phyloP scores from a whole-genome alignment of 2,329 filamentous ascomycete species.

The Xylariaceae sp. region DNA sequence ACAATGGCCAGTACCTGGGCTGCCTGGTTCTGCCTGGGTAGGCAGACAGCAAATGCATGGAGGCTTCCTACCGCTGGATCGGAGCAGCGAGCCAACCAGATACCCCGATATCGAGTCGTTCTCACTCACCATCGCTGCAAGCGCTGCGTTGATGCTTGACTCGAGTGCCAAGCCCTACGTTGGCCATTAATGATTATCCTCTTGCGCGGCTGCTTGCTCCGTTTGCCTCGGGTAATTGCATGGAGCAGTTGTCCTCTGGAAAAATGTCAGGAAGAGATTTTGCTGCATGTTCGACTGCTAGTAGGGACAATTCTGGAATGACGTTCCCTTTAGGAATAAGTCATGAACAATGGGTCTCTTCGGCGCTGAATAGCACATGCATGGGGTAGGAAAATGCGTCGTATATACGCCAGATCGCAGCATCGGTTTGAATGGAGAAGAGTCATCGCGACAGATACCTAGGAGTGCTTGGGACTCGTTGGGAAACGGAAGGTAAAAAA shows the following conservation, averaged over 20 bases:
- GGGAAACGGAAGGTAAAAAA: too few species aligned
- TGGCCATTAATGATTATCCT: background rate
- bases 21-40: too few species aligned
- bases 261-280: background rate
- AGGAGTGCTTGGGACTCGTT: too few species aligned
- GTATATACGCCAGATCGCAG: too few species aligned
- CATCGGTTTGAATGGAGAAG: too few species aligned
- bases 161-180: constrained; percentile 4
- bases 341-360: too few species aligned
- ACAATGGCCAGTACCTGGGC: background rate
- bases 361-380: too few species aligned
- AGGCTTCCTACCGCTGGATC: constrained; percentile 23
- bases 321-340: background rate
- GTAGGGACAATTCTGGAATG: background rate
- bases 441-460: too few species aligned
- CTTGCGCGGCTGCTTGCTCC: constrained; percentile 21
- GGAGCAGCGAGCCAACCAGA: constrained; percentile 9
- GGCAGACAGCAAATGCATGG: constrained; percentile 16
- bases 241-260: constrained; percentile 1
- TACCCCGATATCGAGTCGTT: background rate
- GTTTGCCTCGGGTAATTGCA: constrained; percentile 23
- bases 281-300: background rate
- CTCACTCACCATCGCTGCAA: background rate
- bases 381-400: too few species aligned
- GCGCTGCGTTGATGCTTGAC: background rate